Evolutionary conservation across 352 stramenopile species (phyloP).

Genomic region (Globisporangium middletonii): DNA sequence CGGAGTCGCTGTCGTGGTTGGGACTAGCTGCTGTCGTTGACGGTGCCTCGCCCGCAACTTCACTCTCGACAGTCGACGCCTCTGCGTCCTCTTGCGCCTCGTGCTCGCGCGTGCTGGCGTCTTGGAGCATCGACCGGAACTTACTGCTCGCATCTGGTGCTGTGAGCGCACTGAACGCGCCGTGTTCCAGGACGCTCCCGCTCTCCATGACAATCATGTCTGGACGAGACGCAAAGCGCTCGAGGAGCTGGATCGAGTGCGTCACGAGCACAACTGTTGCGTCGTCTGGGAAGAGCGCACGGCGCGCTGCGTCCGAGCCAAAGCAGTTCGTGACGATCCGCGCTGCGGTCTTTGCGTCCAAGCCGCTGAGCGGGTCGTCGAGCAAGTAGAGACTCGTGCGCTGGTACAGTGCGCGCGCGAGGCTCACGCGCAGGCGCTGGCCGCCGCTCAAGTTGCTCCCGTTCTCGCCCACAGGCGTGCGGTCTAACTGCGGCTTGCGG

Average conservation of each 20-base stretch:
- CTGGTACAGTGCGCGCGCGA: constrained; percentile 81
- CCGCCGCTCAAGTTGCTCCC: constrained; percentile 85
- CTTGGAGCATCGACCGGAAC: constrained; percentile 21
- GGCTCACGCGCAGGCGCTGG: constrained; percentile 74
- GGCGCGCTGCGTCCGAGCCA: constrained; percentile 16
- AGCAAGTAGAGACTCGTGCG: constrained; percentile 68
- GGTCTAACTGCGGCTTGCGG: constrained; percentile 32
- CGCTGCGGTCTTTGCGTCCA: constrained; percentile 61
- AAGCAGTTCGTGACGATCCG: constrained; percentile 50
- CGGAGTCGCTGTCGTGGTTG: neutral
- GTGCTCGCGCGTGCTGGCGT: neutral
- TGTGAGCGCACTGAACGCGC: constrained; percentile 21
- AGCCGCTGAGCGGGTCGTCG: constrained; percentile 82
- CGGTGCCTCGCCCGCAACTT: neutral
- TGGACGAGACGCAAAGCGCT: constrained; percentile 31
- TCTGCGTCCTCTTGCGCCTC: neutral
- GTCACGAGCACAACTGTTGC: constrained; percentile 72
- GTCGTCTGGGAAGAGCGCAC: constrained; percentile 33
- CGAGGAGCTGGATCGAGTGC: constrained; percentile 63
- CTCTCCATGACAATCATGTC: constrained; percentile 55
- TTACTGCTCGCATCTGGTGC: constrained; percentile 15
- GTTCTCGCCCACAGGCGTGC: constrained; percentile 53
- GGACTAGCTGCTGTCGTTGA: neutral
- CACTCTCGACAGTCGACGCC: neutral
- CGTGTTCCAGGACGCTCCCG: constrained; percentile 45